Evolutionary conservation across 345 rosid genomes (phyloP).

Genomic region (Reutealis trisperma): DNA sequence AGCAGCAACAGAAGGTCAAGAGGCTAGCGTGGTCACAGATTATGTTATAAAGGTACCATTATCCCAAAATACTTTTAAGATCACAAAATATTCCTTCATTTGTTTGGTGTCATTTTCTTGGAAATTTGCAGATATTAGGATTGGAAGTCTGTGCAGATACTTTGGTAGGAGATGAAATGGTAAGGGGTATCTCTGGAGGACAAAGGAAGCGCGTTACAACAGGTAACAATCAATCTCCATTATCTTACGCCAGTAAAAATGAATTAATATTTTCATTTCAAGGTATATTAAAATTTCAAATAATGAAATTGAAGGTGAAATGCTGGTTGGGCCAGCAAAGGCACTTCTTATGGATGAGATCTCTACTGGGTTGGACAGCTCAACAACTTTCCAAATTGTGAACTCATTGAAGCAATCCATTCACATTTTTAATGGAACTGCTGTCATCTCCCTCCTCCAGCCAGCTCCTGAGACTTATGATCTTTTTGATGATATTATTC

Average conservation of each 20-base stretch:
- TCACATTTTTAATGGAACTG: conserved; percentile 61
- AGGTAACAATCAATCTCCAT: conserved; percentile 38
- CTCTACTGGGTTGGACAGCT: conserved; percentile 47
- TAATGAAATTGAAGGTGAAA: conserved; percentile 14
- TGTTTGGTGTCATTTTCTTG: neutral
- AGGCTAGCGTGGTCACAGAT: conserved; percentile 75
- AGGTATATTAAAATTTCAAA: neutral
- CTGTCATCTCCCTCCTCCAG: conserved; percentile 69
- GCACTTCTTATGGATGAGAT: conserved; percentile 25
- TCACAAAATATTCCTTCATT: neutral
- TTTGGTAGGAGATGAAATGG: conserved; percentile 68
- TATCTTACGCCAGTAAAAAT: neutral
- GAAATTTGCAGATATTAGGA: conserved; percentile 59
- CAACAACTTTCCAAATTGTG: conserved; percentile 71
- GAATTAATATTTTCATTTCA: neutral
- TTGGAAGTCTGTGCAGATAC: conserved; percentile 72
- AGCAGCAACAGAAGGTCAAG: conserved; percentile 45
- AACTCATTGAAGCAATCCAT: conserved; percentile 63
- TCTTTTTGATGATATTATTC: conserved; percentile 65
- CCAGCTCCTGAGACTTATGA: conserved; percentile 73
- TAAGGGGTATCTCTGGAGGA: conserved; percentile 79
- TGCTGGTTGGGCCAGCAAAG: conserved; percentile 23
- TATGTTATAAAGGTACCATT: conserved; percentile 64
- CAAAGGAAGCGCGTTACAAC: conserved; percentile 46
- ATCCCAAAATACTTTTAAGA: neutral